Conservation (phyloP, 306 rosid species). For the Datisca glomerata region DNA sequence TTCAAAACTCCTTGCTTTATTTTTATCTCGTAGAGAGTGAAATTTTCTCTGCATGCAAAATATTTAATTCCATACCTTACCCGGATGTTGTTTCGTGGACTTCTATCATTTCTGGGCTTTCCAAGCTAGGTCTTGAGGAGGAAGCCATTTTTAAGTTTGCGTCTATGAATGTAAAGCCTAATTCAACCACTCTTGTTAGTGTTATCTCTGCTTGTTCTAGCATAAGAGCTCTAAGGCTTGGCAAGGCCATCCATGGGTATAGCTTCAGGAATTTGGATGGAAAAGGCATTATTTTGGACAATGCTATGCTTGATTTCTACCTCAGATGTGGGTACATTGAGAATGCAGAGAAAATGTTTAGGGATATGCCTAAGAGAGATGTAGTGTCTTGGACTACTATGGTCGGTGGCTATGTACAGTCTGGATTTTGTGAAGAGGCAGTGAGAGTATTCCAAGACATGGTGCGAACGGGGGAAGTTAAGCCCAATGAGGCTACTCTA, state of each 20-base stretch:
- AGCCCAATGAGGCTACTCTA: no score
- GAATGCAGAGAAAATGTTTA: no score
- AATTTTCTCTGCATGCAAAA: slow-evolving; percentile 24
- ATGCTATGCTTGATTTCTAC: slow-evolving; percentile 37
- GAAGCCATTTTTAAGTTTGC: no score
- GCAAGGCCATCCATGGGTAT: no score
- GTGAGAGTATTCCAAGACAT: slow-evolving; percentile 31
- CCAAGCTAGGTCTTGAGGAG: no score
- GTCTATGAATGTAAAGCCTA: slow-evolving; percentile 46
- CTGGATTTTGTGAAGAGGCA: no score
- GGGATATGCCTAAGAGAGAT: no score
- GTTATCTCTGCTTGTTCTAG: slow-evolving; percentile 52
- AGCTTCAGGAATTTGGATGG: slow-evolving; percentile 17
- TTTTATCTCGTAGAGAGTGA: slow-evolving; percentile 29
- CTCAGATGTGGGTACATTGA: no score
- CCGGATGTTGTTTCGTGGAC: no score
- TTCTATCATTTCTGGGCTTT: no score
- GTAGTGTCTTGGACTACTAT: slow-evolving; percentile 61
- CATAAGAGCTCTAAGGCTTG: slow-evolving; percentile 27
- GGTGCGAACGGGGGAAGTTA: slow-evolving; percentile 22
- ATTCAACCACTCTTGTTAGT: no score
- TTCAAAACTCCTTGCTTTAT: slow-evolving; percentile 51
- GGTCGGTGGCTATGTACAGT: slow-evolving; percentile 50
- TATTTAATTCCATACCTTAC: slow-evolving; percentile 28
- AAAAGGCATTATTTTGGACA: slow-evolving; percentile 29